A percentile compares a stretch with the other conserved stretches of the same genome.
Evolutionary conservation across 176 grass and related monocot species (phyloP).

Genomic region (Aegilops tauschii): DNA sequence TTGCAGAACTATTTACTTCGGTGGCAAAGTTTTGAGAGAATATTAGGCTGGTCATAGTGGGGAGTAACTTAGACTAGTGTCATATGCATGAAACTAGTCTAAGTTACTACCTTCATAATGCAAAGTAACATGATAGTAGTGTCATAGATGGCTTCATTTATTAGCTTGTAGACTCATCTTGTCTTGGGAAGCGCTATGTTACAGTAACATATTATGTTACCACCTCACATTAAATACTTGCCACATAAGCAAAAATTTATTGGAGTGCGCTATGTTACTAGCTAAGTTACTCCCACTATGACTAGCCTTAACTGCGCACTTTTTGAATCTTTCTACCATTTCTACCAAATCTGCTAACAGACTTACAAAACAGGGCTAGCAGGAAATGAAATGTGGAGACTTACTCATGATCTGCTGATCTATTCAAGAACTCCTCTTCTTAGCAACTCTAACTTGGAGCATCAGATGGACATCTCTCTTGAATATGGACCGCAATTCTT

Average conservation of each 20-base stretch:
- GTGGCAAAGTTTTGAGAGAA: not conserved
- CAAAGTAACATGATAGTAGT: no score
- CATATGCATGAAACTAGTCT: no score
- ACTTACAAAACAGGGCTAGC: not conserved
- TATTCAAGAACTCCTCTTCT: constrained; percentile 68
- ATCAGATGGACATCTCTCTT: constrained; percentile 96
- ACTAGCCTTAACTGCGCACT: not conserved
- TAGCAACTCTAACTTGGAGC: constrained; percentile 86
- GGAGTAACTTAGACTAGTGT: no score
- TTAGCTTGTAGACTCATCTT: no score
- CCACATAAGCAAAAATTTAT: no score
- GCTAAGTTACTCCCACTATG: no score
- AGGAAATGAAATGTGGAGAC: not conserved
- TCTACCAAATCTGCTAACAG: not conserved
- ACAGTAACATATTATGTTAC: no score
- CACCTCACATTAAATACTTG: no score
- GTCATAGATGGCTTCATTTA: no score
- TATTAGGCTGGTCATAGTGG: not conserved
- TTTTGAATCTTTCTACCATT: constrained; percentile 8
- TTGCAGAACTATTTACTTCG: not conserved
- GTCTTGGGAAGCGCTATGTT: no score
- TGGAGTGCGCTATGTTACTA: no score
- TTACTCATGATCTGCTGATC: constrained; percentile 23
- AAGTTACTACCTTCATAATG: no score
- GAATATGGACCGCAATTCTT: constrained; percentile 94